Evolutionary conservation across 768 basidiomycete species (phyloP).

Genomic region (Phylloporus arenicola): DNA sequence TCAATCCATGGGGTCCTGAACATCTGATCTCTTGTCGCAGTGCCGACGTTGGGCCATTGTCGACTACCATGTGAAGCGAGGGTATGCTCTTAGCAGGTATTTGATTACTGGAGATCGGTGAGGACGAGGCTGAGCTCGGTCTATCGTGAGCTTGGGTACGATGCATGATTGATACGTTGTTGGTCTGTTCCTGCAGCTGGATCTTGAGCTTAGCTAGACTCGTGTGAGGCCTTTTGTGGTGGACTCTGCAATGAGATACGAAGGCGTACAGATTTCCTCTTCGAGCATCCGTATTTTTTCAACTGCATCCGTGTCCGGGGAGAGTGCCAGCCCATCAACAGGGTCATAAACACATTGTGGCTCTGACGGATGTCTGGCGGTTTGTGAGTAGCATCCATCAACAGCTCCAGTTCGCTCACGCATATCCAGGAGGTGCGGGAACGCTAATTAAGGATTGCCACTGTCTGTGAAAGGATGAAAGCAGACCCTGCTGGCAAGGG

Average conservation of each 20-base stretch:
- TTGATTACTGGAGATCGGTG: conserved; percentile 14
- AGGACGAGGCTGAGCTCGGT: conserved; percentile 22
- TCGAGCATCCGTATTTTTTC: conserved; percentile 76
- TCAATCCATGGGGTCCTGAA: too few species aligned
- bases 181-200: conserved; percentile 51
- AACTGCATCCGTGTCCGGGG: conserved; percentile 71
- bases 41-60: conserved; percentile 1
- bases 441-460: conserved; percentile 81
- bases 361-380: conserved; percentile 69
- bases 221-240: conserved; percentile 8
- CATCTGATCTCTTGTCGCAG: too few species aligned
- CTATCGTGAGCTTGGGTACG: conserved; percentile 16
- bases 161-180: conserved; percentile 24
- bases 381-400: conserved; percentile 5
- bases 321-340: conserved; percentile 72
- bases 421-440: conserved; percentile 80
- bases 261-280: conserved; percentile 61
- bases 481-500: neutral
- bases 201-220: conserved; percentile 56
- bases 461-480: conserved; percentile 43
- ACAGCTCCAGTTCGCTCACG: conserved; percentile 42
- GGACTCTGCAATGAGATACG: neutral
- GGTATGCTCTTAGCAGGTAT: conserved; percentile 5
- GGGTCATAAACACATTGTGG: conserved; percentile 85
- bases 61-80: neutral